These are phyloP conservation scores for Kwoniella heveanensis DNA, from an alignment of 768 basidiomycete species.

Conservation along the genomic window DNA sequence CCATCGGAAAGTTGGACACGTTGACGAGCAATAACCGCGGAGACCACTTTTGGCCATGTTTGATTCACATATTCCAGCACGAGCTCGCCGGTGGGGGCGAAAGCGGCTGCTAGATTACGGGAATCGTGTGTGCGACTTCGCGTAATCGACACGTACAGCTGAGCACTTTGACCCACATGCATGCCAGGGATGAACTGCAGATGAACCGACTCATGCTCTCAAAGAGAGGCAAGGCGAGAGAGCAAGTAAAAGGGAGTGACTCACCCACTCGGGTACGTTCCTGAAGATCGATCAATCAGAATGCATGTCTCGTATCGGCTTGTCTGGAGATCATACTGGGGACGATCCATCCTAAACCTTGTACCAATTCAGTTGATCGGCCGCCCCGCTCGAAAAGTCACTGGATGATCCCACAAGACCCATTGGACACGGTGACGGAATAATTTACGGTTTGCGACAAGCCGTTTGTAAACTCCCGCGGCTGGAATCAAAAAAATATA, in stretches of 20 bases:
- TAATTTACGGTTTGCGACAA: too few species aligned
- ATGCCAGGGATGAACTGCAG: too few species aligned
- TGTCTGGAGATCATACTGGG: background rate
- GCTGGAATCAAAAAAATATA: too few species aligned
- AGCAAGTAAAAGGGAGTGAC: background rate
- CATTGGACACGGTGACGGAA: too few species aligned
- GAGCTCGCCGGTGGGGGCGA: background rate
- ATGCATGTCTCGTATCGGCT: background rate
- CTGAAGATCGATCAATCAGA: background rate
- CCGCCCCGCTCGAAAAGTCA: background rate
- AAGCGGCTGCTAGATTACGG: background rate
- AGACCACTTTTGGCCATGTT: too few species aligned
- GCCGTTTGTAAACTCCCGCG: too few species aligned
- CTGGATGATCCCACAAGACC: too few species aligned
- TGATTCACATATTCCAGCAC: too few species aligned
- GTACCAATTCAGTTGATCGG: background rate
- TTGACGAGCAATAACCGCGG: too few species aligned
- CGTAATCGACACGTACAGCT: background rate
- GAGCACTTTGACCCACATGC: background rate
- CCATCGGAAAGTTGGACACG: too few species aligned
- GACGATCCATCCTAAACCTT: background rate
- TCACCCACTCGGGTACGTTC: background rate
- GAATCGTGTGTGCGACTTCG: background rate
- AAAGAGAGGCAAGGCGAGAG: background rate
- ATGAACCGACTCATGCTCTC: too few species aligned